Conservation (phyloP, 1,284 basidiomycete species). For the Ganoderma lucidum region DNA sequence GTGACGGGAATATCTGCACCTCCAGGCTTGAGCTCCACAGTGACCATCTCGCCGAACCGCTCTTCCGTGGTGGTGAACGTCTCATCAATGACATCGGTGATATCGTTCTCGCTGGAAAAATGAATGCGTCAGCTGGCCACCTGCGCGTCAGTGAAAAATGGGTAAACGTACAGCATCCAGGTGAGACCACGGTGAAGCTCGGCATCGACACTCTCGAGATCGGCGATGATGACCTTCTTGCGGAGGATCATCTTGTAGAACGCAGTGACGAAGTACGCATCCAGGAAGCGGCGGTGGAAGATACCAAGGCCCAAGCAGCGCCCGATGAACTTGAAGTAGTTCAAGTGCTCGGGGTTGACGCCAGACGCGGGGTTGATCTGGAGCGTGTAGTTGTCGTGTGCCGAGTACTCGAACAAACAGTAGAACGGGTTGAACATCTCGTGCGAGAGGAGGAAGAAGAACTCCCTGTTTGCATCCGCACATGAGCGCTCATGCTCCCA, state of each 20-base stretch:
- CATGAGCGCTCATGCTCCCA: not conserved
- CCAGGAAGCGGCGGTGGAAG: slow-evolving; percentile 98
- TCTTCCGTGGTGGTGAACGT: slow-evolving; percentile 97
- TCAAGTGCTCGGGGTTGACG: slow-evolving; percentile 98
- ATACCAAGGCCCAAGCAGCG: slow-evolving; percentile 94
- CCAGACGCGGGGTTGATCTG: slow-evolving; percentile 98
- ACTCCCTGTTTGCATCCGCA: slow-evolving; percentile 71
- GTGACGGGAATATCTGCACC: slow-evolving; percentile 90
- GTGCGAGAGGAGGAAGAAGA: slow-evolving; percentile 99
- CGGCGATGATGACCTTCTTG: slow-evolving; percentile 86
- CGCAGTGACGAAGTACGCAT: slow-evolving; percentile 98
- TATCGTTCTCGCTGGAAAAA: slow-evolving; percentile 85
- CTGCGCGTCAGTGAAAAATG: not conserved
- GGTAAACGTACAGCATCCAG: slow-evolving; percentile 90
- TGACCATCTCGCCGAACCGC: slow-evolving; percentile 96
- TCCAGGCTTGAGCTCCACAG: slow-evolving; percentile 90
- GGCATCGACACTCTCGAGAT: slow-evolving; percentile 91
- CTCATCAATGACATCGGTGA: slow-evolving; percentile 93
- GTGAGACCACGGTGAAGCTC: slow-evolving; percentile 91
- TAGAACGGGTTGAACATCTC: slow-evolving; percentile 99
- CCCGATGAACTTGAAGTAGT: slow-evolving; percentile 99
- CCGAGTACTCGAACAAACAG: slow-evolving; percentile 98
- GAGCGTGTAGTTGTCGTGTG: slow-evolving; percentile 99
- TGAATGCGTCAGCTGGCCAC: not conserved
- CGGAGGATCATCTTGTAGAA: slow-evolving; percentile 99